Percentiles rank a stretch among this genome's conserved stretches.
phyloP scores from a whole-genome alignment of 257 asterid species.

The Solanum stenotomum region DNA sequence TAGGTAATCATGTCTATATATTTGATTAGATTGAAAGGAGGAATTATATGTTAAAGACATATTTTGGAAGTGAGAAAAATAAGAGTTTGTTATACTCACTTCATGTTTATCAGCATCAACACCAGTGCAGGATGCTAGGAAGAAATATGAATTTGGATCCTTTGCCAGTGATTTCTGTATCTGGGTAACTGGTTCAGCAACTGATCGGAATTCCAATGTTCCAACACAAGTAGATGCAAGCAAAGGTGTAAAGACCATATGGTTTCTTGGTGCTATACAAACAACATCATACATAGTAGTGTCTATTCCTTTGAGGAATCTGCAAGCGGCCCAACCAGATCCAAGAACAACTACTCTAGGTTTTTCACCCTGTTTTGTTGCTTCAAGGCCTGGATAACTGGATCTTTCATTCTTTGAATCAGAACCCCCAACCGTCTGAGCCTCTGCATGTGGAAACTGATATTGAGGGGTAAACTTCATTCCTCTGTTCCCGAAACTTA shows the following conservation, averaged over 20 bases:
- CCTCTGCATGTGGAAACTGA: slow-evolving; percentile 51
- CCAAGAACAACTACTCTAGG: slow-evolving; percentile 95
- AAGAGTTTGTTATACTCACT: slow-evolving; percentile 28
- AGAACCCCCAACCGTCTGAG: slow-evolving; percentile 45
- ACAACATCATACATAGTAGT: slow-evolving; percentile 71
- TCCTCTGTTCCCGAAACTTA: slow-evolving; percentile 41
- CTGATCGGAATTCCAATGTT: slow-evolving; percentile 85
- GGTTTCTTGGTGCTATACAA: slow-evolving; percentile 90
- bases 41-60: background rate
- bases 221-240: slow-evolving; percentile 98
- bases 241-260: slow-evolving; percentile 93
- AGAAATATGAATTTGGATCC: slow-evolving; percentile 86
- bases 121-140: slow-evolving; percentile 63
- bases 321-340: slow-evolving; percentile 95
- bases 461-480: slow-evolving; percentile 39
- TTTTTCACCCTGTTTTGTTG: slow-evolving; percentile 80
- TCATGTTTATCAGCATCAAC: slow-evolving; percentile 65
- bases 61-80: background rate
- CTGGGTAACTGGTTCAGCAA: slow-evolving; percentile 87
- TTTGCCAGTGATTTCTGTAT: slow-evolving; percentile 76
- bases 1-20: background rate
- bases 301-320: slow-evolving; percentile 83
- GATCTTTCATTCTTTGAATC: slow-evolving; percentile 44
- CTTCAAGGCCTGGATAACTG: slow-evolving; percentile 71
- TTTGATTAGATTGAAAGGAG: background rate